Evolutionary conservation across 768 basidiomycete species (phyloP).

Genomic region (Russula brevipes): DNA sequence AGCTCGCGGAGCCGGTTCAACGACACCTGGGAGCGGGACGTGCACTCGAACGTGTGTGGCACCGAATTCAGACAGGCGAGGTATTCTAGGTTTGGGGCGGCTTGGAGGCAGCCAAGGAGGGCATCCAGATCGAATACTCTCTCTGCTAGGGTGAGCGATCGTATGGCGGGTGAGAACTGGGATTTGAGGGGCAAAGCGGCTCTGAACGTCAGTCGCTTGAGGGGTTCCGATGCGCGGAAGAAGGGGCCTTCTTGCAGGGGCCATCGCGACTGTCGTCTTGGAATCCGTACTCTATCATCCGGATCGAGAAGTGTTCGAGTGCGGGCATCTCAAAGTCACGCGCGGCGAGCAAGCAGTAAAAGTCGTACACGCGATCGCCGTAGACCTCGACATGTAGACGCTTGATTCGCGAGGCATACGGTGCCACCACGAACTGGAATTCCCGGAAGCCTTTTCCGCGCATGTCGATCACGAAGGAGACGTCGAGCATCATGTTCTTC

Average conservation of each 20-base stretch:
- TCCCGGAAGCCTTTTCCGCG: not conserved
- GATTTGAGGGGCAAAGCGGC: not conserved
- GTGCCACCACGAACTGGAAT: not conserved
- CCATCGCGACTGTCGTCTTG: not conserved
- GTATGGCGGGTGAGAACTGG: conserved; percentile 8
- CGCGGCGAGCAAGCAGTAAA: not conserved
- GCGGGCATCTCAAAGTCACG: not conserved
- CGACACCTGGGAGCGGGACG: not conserved
- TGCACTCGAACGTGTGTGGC: conserved; percentile 5
- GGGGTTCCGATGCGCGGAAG: not conserved
- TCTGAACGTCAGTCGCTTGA: conserved; percentile 2
- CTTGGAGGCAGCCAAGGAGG: conserved; percentile 7
- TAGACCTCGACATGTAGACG: conserved; percentile 2
- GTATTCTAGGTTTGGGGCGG: conserved; percentile 16
- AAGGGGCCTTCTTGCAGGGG: not conserved
- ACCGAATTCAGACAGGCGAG: conserved; percentile 10
- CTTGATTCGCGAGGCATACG: conserved; percentile 1
- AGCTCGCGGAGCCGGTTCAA: conserved; percentile 2
- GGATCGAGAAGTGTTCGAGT: conserved; percentile 17
- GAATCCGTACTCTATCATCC: conserved; percentile 7
- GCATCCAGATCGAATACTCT: conserved; percentile 6
- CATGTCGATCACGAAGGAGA: conserved; percentile 6
- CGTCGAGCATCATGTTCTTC: not conserved
- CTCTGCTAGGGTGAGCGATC: conserved; percentile 9
- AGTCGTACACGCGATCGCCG: conserved; percentile 14